Percentiles rank a stretch among this genome's conserved stretches.
Evolutionary conservation across 2,329 filamentous ascomycete species (phyloP).

Genomic region (Ophiocordyceps camponoti-floridani): DNA sequence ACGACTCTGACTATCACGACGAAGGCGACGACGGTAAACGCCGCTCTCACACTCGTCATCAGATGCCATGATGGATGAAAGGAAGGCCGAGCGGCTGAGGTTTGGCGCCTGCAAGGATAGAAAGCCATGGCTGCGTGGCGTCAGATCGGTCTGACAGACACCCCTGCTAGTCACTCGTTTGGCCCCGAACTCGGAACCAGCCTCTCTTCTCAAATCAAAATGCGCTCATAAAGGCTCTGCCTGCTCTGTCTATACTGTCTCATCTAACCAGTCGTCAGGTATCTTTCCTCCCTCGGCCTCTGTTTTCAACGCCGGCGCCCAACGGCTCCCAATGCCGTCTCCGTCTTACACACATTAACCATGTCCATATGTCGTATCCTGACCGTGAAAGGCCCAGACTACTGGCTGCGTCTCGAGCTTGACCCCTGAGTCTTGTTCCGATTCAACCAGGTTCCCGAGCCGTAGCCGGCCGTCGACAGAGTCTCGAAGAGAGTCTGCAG

Average conservation of each 20-base stretch:
- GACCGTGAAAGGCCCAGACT: background rate
- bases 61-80: background rate
- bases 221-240: background rate
- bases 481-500: conserved; percentile 7
- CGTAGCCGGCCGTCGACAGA: background rate
- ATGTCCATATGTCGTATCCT: background rate
- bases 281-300: background rate
- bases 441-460: background rate
- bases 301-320: background rate
- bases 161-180: background rate
- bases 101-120: background rate
- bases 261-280: background rate
- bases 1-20: background rate
- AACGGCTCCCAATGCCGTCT: background rate
- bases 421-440: background rate
- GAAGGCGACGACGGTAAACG: background rate
- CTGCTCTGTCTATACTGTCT: background rate
- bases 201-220: background rate
- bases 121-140: background rate
- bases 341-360: background rate
- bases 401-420: background rate
- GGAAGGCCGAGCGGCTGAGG: background rate
- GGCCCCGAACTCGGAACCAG: background rate
- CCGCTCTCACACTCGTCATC: background rate
- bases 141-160: background rate